Evolutionary conservation across 139 green algal species (phyloP).

Genomic region (Gonium pectorale): DNA sequence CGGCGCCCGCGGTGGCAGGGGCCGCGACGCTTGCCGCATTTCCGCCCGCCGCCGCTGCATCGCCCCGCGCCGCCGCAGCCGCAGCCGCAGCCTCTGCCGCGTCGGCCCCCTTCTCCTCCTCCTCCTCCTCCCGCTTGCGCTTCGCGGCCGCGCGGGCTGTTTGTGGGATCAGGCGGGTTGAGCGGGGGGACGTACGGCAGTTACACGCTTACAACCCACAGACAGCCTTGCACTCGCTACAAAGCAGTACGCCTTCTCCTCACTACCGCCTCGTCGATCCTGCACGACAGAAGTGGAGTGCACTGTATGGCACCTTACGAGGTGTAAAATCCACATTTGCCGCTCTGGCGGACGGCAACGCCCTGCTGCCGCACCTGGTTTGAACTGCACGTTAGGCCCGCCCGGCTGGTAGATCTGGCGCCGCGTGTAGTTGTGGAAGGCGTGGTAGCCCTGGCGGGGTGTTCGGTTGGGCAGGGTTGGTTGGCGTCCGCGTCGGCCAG

Average conservation of each 20-base stretch:
- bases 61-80: neutral
- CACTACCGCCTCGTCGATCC: too few relatives aligned
- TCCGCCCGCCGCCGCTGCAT: neutral
- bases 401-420: slow-evolving; percentile 24
- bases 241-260: too few relatives aligned
- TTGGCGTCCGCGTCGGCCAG: too few relatives aligned
- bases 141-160: neutral
- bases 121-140: neutral
- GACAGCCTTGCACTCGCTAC: too few relatives aligned
- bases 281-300: too few relatives aligned
- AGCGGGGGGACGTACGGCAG: too few relatives aligned
- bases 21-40: neutral
- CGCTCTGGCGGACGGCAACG: too few relatives aligned
- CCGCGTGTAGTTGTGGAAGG: slow-evolving; percentile 91
- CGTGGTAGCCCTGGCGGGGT: slow-evolving; percentile 83
- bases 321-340: too few relatives aligned
- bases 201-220: too few relatives aligned
- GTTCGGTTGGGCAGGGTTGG: too few relatives aligned
- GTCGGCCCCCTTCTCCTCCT: neutral
- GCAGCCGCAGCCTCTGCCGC: neutral
- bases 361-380: slow-evolving; percentile 3
- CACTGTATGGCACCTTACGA: too few relatives aligned
- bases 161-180: too few relatives aligned
- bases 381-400: slow-evolving; percentile 51
- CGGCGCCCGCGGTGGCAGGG: neutral